A percentile compares a stretch with the other conserved stretches of the same genome.
Evolutionary conservation across 176 grass and related monocot species (phyloP).

Genomic region (Typha latifolia): DNA sequence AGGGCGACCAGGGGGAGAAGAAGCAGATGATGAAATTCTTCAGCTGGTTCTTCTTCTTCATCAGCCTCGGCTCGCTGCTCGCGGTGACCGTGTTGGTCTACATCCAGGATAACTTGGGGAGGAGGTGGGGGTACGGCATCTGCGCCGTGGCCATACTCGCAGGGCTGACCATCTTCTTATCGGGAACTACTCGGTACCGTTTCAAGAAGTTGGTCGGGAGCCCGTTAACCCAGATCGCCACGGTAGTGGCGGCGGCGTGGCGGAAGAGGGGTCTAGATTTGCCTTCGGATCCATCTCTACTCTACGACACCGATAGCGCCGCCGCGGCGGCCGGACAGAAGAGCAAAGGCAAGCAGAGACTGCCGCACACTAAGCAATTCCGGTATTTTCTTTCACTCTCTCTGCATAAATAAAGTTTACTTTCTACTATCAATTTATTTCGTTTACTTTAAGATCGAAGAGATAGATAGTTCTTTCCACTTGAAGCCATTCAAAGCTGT

Average conservation of each 20-base stretch:
- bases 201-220: conserved; percentile 92
- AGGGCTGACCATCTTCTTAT: conserved; percentile 50
- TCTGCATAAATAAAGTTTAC: too few species aligned
- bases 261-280: conserved; percentile 44
- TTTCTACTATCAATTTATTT: background rate
- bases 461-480: too few species aligned
- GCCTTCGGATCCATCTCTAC: conserved; percentile 48
- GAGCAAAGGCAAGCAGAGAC: conserved; percentile 52
- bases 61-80: conserved; percentile 77
- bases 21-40: conserved; percentile 74
- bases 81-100: conserved; percentile 88
- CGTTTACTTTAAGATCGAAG: too few species aligned
- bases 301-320: conserved; percentile 35
- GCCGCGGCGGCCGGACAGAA: conserved; percentile 31
- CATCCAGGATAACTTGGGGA: conserved; percentile 74
- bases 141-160: conserved; percentile 50
- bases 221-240: conserved; percentile 72
- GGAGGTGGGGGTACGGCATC: conserved; percentile 60
- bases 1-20: conserved; percentile 46
- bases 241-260: conserved; percentile 56
- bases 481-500: too few species aligned
- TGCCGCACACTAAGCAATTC: conserved; percentile 74
- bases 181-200: conserved; percentile 51
- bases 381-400: conserved; percentile 23
- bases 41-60: conserved; percentile 99